A percentile compares a stretch with the other conserved stretches of the same genome.
phyloP scores from a whole-genome alignment of 2,329 filamentous ascomycete genomes.

The Aspergillus calidoustus region DNA sequence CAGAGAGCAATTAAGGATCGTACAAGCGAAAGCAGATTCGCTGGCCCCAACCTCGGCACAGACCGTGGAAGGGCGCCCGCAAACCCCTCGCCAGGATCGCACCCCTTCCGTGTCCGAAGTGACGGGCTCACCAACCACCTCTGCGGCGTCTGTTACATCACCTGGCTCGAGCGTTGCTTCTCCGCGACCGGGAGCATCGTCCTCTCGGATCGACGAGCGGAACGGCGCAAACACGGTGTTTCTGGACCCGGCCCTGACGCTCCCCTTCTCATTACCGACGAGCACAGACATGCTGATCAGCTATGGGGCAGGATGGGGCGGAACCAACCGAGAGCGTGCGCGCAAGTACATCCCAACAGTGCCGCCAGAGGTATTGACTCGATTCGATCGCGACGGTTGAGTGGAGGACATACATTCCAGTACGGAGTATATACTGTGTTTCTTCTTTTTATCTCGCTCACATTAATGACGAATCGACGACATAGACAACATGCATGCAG shows the following conservation, averaged over 20 bases:
- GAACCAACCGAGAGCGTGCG: constrained; percentile 86
- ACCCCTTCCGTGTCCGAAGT: constrained; percentile 18
- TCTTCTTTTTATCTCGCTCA: constrained; percentile 5
- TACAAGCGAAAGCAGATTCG: constrained; percentile 31
- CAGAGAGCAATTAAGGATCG: constrained; percentile 39
- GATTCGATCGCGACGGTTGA: constrained; percentile 66
- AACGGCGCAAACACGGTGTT: constrained; percentile 57
- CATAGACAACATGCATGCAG: background rate
- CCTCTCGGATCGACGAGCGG: constrained; percentile 31
- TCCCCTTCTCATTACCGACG: constrained; percentile 93
- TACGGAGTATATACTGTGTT: constrained; percentile 8
- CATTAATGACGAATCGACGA: constrained; percentile 12
- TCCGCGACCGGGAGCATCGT: constrained; percentile 28
- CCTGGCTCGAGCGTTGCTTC: constrained; percentile 30
- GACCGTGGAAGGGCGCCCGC: constrained; percentile 32
- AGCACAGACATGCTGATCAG: constrained; percentile 97
- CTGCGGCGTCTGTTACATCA: constrained; percentile 27
- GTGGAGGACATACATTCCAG: constrained; percentile 9
- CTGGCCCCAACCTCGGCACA: constrained; percentile 21
- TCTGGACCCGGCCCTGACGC: constrained; percentile 85
- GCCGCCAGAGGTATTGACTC: constrained; percentile 88
- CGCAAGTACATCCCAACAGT: constrained; percentile 96
- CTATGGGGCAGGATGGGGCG: constrained; percentile 93
- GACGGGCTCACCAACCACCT: constrained; percentile 27
- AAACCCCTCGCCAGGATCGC: constrained; percentile 33